A percentile compares a stretch with the other conserved stretches of the same genome.
phyloP scores from a whole-genome alignment of 2,329 filamentous ascomycete species.

The Herpotrichia juniperi region DNA sequence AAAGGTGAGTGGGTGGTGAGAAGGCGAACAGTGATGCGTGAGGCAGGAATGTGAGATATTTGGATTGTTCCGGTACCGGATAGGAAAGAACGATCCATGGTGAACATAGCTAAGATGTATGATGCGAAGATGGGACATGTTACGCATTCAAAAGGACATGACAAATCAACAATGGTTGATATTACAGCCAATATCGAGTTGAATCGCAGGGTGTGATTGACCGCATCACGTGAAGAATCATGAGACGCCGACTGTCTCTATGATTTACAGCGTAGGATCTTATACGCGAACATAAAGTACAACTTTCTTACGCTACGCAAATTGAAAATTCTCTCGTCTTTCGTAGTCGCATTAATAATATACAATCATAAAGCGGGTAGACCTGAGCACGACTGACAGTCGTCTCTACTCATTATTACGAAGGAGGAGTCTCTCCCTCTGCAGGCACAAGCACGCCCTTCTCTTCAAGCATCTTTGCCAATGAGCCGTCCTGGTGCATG shows the following conservation, averaged over 20 bases:
- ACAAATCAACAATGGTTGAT: too few species aligned
- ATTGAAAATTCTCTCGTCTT: not conserved
- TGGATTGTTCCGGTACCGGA: conserved; percentile 6
- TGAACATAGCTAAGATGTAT: too few species aligned
- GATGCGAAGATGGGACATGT: too few species aligned
- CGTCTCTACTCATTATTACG: conserved; percentile 18
- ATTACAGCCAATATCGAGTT: not conserved
- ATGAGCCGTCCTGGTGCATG: conserved; percentile 95
- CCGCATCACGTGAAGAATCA: not conserved
- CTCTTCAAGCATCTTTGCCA: conserved; percentile 90
- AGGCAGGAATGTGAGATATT: not conserved
- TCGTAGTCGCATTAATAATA: not conserved
- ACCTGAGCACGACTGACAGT: not conserved
- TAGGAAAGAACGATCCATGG: not conserved
- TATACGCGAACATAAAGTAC: too few species aligned
- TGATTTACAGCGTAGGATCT: too few species aligned
- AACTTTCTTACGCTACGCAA: not conserved
- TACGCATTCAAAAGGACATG: too few species aligned
- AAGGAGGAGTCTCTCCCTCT: conserved; percentile 30
- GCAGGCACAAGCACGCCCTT: conserved; percentile 83
- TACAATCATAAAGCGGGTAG: not conserved
- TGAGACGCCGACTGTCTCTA: not conserved
- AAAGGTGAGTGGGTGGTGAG: not conserved
- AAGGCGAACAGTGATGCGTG: too few species aligned
- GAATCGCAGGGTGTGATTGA: not conserved